Conservation (phyloP, 495 filamentous ascomycete species). For the Aspergillus olivimuriae region DNA sequence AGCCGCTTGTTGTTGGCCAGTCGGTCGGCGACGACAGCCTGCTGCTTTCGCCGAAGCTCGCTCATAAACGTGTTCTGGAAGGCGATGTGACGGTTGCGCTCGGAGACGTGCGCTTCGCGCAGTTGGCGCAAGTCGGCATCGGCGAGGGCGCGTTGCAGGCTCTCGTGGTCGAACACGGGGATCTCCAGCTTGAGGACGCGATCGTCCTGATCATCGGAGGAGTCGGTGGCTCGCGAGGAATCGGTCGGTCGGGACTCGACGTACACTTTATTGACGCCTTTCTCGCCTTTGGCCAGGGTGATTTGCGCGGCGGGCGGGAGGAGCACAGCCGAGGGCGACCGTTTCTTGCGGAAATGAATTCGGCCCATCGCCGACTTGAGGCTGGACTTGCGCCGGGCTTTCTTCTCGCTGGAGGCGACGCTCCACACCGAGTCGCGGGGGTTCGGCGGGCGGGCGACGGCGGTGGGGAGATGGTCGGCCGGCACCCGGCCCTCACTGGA, state of each 20-base stretch:
- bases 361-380: conserved; percentile 35
- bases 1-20: conserved; percentile 26
- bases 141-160: conserved; percentile 36
- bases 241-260: conserved; percentile 18
- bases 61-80: conserved; percentile 39
- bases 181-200: conserved; percentile 30
- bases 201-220: conserved; percentile 12
- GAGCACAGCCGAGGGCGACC: conserved; percentile 23
- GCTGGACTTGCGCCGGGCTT: conserved; percentile 29
- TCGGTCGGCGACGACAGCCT: conserved; percentile 24
- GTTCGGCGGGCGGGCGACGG: conserved; percentile 4
- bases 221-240: conserved; percentile 3
- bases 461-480: conserved; percentile 3
- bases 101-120: conserved; percentile 45
- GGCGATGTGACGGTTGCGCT: conserved; percentile 51
- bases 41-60: conserved; percentile 28
- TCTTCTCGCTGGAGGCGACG: conserved; percentile 24
- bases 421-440: conserved; percentile 29
- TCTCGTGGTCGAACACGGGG: conserved; percentile 32
- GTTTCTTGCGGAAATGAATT: conserved; percentile 34
- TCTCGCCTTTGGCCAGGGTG: conserved; percentile 19
- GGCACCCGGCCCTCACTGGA: conserved; percentile 33
- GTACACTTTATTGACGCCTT: conserved; percentile 24
- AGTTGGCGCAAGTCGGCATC: conserved; percentile 46
- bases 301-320: conserved; percentile 28